Percentiles rank a stretch among this genome's conserved stretches.
Conservation (phyloP, 2,329 filamentous ascomycete genomes). For the Stachybotrys elegans region DNA sequence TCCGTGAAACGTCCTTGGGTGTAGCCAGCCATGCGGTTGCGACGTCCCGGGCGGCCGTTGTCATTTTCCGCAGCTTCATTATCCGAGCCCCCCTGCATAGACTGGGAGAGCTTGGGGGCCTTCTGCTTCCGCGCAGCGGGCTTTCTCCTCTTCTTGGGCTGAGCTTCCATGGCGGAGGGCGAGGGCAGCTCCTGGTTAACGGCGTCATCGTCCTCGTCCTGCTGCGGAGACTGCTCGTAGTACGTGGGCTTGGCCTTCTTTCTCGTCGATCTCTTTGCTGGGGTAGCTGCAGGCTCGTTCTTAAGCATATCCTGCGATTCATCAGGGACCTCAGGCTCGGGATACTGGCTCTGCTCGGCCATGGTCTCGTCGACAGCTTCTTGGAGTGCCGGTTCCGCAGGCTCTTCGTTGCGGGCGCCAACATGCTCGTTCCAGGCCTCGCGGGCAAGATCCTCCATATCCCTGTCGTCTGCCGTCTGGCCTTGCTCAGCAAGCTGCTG, state of each 20-base stretch:
- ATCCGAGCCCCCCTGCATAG: slow-evolving; percentile 15
- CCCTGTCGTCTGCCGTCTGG: slow-evolving; percentile 11
- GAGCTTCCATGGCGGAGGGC: slow-evolving; percentile 25
- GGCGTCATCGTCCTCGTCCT: slow-evolving; percentile 10
- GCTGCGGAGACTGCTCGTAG: slow-evolving; percentile 27
- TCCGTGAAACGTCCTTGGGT: slow-evolving; percentile 38
- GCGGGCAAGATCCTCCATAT: slow-evolving; percentile 25
- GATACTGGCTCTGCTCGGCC: slow-evolving; percentile 13
- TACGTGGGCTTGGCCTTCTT: slow-evolving; percentile 47
- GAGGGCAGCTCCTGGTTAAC: slow-evolving; percentile 21
- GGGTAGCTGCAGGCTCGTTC: slow-evolving; percentile 14
- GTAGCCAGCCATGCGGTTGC: slow-evolving; percentile 20
- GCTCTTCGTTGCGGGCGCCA: slow-evolving; percentile 19
- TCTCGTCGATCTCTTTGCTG: slow-evolving; percentile 28
- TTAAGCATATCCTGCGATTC: slow-evolving; percentile 17
- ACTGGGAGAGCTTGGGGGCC: slow-evolving; percentile 13
- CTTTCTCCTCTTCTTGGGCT: slow-evolving; percentile 23
- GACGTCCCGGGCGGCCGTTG: slow-evolving; percentile 9
- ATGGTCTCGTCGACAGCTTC: slow-evolving; percentile 9
- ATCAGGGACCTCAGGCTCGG: slow-evolving; percentile 17
- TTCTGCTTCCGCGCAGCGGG: slow-evolving; percentile 13
- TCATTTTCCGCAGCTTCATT: slow-evolving; percentile 13
- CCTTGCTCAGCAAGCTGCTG: neutral
- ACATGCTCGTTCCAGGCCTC: slow-evolving; percentile 29
- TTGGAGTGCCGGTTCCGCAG: slow-evolving; percentile 8